These are phyloP conservation scores for Tilletiaria anomala DNA, from an alignment of 1,284 basidiomycete species.

Conservation along the genomic window DNA sequence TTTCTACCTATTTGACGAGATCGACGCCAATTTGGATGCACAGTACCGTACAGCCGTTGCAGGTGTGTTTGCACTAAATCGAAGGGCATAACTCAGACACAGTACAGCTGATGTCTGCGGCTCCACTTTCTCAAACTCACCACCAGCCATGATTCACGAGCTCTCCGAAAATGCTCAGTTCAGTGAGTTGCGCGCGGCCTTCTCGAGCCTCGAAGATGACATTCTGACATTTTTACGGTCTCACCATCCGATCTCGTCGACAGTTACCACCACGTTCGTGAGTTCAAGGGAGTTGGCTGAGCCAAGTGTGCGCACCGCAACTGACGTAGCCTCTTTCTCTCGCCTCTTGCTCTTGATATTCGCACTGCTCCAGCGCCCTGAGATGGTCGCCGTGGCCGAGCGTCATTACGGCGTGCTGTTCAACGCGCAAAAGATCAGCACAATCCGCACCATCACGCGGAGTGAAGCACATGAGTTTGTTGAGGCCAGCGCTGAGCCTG, in stretches of 20 bases:
- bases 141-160: slow-evolving; percentile 90
- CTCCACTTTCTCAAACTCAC: slow-evolving; percentile 37
- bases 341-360: no score
- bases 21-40: slow-evolving; percentile 93
- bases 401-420: slow-evolving; percentile 99
- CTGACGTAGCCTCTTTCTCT: background rate
- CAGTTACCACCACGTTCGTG: slow-evolving; percentile 77
- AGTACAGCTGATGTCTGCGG: background rate
- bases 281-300: background rate
- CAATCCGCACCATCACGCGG: slow-evolving; percentile 62
- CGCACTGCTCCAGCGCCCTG: slow-evolving; percentile 63
- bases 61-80: no score
- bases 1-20: slow-evolving; percentile 99
- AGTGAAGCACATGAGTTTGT: slow-evolving; percentile 80
- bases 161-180: slow-evolving; percentile 79
- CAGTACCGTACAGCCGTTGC: slow-evolving; percentile 95
- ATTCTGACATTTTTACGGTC: background rate
- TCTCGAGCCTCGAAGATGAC: background rate
- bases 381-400: slow-evolving; percentile 87
- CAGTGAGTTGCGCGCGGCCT: slow-evolving; percentile 36
- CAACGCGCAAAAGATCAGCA: slow-evolving; percentile 76
- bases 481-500: slow-evolving; percentile 43
- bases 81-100: background rate
- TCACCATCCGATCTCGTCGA: no score
- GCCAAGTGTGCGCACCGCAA: background rate